These are phyloP conservation scores for Bathelium albidoporum DNA, from an alignment of 495 filamentous ascomycete genomes.

Conservation along the genomic window DNA sequence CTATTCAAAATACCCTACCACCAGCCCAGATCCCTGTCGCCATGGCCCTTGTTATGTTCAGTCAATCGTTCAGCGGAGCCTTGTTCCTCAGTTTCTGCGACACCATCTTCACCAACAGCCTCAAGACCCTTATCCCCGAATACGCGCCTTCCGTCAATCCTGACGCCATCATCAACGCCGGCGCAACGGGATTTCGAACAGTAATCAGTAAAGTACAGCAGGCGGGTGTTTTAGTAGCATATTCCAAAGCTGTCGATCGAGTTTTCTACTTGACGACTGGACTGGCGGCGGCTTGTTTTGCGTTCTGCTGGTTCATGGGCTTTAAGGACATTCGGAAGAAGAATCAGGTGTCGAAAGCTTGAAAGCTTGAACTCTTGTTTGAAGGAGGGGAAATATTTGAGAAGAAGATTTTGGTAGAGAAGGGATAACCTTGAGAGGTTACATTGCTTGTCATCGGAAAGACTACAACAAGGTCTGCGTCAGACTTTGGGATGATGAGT, in stretches of 20 bases:
- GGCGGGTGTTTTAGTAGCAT: slow-evolving; percentile 32
- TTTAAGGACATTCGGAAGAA: slow-evolving; percentile 14
- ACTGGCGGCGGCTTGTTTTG: slow-evolving; percentile 5
- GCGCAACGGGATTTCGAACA: slow-evolving; percentile 30
- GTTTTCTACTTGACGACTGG: slow-evolving; percentile 15
- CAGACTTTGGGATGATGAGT: too few relatives aligned
- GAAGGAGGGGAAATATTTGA: too few relatives aligned
- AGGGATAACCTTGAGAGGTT: too few relatives aligned
- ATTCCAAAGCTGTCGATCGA: slow-evolving; percentile 31
- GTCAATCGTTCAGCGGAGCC: slow-evolving; percentile 26
- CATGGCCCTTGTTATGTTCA: slow-evolving; percentile 28
- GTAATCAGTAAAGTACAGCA: slow-evolving; percentile 26
- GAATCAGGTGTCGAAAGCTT: slow-evolving; percentile 2
- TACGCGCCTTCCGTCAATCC: slow-evolving; percentile 26
- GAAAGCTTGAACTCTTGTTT: background rate
- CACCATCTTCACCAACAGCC: slow-evolving; percentile 26
- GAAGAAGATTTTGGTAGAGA: too few relatives aligned
- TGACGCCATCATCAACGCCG: slow-evolving; percentile 24
- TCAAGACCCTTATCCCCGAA: slow-evolving; percentile 15
- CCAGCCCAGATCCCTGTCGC: slow-evolving; percentile 19
- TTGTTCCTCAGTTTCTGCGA: slow-evolving; percentile 25
- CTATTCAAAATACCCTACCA: slow-evolving; percentile 27
- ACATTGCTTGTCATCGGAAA: too few relatives aligned
- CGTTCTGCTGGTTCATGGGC: slow-evolving; percentile 7
- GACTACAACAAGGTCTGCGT: too few relatives aligned